phyloP scores from a whole-genome alignment of 2,329 filamentous ascomycete species.

The Fusarium coffeatum region DNA sequence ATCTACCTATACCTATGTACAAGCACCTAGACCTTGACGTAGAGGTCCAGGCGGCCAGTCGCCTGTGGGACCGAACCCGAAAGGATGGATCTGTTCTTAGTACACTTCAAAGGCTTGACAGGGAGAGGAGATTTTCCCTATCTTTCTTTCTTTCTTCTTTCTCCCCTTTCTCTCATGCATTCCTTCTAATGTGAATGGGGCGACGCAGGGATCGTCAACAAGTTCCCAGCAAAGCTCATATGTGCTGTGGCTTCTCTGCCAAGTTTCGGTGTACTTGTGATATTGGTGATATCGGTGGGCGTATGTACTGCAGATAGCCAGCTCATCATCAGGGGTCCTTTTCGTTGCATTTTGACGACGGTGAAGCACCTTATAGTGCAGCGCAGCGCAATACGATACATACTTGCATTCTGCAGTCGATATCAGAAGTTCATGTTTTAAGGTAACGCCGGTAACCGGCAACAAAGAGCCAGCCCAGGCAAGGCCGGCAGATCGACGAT shows the following conservation, averaged over 20 bases:
- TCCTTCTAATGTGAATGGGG: slow-evolving; percentile 4
- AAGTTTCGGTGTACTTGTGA: slow-evolving; percentile 14
- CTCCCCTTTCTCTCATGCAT: slow-evolving; percentile 8
- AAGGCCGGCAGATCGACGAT: slow-evolving; percentile 41
- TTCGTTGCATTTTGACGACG: not conserved
- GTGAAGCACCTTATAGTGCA: not conserved
- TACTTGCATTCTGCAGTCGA: slow-evolving; percentile 1
- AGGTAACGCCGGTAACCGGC: slow-evolving; percentile 19
- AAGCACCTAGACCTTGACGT: not conserved
- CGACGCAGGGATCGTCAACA: slow-evolving; percentile 9
- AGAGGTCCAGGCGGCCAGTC: slow-evolving; percentile 7
- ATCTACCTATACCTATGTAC: not conserved
- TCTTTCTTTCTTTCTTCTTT: not conserved
- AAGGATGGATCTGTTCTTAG: slow-evolving; percentile 14
- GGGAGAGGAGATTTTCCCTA: slow-evolving; percentile 5
- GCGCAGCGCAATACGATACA: not conserved
- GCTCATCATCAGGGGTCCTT: slow-evolving; percentile 9
- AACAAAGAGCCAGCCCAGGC: slow-evolving; percentile 5
- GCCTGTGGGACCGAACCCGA: slow-evolving; percentile 18
- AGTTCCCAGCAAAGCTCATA: not conserved
- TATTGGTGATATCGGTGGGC: not conserved
- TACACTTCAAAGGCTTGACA: slow-evolving; percentile 19
- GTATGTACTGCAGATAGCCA: slow-evolving; percentile 8
- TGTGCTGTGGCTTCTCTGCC: not conserved
- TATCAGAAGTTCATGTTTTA: not conserved